phyloP scores from a whole-genome alignment of 1,139 yeast species.

The Suhomyces bribrorum region DNA sequence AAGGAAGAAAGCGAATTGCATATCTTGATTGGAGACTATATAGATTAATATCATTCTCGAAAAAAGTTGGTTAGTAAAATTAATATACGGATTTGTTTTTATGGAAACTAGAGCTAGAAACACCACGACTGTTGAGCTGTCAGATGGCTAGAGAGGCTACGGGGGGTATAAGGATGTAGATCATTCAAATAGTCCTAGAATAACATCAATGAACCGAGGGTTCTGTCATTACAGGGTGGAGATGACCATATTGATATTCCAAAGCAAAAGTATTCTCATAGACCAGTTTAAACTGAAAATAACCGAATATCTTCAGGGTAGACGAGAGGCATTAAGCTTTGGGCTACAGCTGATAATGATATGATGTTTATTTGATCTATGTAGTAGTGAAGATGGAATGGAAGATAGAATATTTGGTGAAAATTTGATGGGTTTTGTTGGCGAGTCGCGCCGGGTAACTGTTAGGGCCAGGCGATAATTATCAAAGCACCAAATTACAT shows the following conservation, averaged over 20 bases:
- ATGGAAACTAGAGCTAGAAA: too few species aligned
- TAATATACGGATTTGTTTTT: too few species aligned
- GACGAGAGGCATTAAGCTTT: conserved; percentile 52
- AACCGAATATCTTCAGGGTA: conserved; percentile 56
- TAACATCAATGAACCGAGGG: conserved; percentile 22
- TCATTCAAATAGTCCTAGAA: conserved; percentile 46
- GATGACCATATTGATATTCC: conserved; percentile 46
- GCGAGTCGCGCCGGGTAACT: conserved; percentile 7
- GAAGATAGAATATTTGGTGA: not conserved
- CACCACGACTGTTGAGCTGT: too few species aligned
- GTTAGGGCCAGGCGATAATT: not conserved
- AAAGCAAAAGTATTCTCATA: conserved; percentile 51
- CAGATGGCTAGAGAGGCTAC: too few species aligned
- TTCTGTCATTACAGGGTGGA: conserved; percentile 47
- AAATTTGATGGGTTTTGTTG: conserved; percentile 1
- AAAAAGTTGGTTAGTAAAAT: conserved; percentile 1
- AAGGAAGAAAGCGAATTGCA: not conserved
- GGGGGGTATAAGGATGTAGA: too few species aligned
- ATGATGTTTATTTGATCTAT: conserved; percentile 10
- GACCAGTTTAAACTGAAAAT: conserved; percentile 53
- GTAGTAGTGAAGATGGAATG: not conserved
- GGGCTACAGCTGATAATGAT: conserved; percentile 20
- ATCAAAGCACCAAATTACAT: not conserved
- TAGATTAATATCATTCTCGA: conserved; percentile 1
- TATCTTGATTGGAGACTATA: not conserved